A percentile compares a stretch with the other conserved stretches of the same genome.
Evolutionary conservation across 805 yeast species (phyloP).

Genomic region (Ogataea naganishii): DNA sequence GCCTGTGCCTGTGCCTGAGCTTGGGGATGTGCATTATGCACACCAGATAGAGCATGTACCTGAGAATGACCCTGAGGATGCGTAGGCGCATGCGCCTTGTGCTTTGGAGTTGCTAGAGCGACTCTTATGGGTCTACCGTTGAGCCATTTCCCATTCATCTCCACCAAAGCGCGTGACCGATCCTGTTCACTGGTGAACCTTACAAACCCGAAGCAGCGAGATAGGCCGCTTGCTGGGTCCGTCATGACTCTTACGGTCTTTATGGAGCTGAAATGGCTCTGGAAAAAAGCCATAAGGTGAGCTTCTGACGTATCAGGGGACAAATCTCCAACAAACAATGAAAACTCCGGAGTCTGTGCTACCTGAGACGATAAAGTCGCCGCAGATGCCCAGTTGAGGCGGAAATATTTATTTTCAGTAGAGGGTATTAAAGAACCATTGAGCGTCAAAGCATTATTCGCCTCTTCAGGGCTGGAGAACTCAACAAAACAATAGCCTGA

Average conservation of each 20-base stretch:
- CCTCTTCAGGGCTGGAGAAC: conserved; percentile 59
- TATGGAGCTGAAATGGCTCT: conserved; percentile 53
- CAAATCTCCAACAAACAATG: conserved; percentile 77
- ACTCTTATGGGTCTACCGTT: conserved; percentile 73
- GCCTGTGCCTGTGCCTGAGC: conserved; percentile 4
- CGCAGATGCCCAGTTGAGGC: conserved; percentile 80
- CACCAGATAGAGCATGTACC: conserved; percentile 10
- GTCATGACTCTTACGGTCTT: conserved; percentile 83
- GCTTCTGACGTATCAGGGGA: conserved; percentile 77
- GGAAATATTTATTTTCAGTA: conserved; percentile 47
- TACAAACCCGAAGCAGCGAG: conserved; percentile 76
- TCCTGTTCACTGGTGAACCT: conserved; percentile 65
- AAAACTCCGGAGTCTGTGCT: conserved; percentile 66
- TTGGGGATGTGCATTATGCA: conserved; percentile 3
- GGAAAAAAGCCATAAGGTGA: conserved; percentile 64
- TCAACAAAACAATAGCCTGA: conserved; percentile 75
- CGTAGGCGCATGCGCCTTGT: too few relatives aligned
- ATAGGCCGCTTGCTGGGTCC: conserved; percentile 69
- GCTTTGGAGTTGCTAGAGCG: conserved; percentile 72
- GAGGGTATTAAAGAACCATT: conserved; percentile 63
- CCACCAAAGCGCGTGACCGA: conserved; percentile 55
- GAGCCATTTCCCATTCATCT: conserved; percentile 75
- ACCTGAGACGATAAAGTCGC: conserved; percentile 68
- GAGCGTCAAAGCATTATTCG: conserved; percentile 56
- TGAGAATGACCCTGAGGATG: too few relatives aligned